A percentile compares a stretch with the other conserved stretches of the same genome.
These are phyloP conservation scores for Wickerhamomyces bisporus DNA, from an alignment of 805 yeast species.

Conservation along the genomic window DNA sequence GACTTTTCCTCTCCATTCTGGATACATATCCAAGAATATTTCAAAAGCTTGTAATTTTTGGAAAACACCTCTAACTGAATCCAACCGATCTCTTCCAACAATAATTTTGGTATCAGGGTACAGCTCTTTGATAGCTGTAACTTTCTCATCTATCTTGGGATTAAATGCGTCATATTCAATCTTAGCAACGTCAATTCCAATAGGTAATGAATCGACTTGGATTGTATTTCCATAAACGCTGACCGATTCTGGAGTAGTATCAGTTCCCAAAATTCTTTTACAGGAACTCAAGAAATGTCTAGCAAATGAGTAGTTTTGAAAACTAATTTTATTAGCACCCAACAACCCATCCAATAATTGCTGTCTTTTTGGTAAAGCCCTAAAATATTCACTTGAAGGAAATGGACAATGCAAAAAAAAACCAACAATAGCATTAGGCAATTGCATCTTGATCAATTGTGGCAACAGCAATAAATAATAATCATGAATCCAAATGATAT, in stretches of 20 bases:
- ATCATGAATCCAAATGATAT: conserved; percentile 89
- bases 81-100: conserved; percentile 91
- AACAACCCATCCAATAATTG: conserved; percentile 85
- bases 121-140: conserved; percentile 55
- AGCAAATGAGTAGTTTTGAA: conserved; percentile 81
- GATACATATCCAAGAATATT: conserved; percentile 81
- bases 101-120: conserved; percentile 70
- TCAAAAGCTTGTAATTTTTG: conserved; percentile 92
- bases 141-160: conserved; percentile 51
- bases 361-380: conserved; percentile 79
- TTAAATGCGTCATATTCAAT: conserved; percentile 56
- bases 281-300: conserved; percentile 91
- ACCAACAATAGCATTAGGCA: conserved; percentile 86
- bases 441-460: conserved; percentile 63
- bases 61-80: conserved; percentile 85
- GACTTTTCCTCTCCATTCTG: conserved; percentile 85
- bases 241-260: conserved; percentile 44
- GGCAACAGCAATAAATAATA: conserved; percentile 89
- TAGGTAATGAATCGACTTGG: conserved; percentile 71
- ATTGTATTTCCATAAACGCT: conserved; percentile 74
- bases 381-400: conserved; percentile 91
- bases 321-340: conserved; percentile 81
- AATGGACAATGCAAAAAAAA: conserved; percentile 90
- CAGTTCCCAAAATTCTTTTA: conserved; percentile 76
- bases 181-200: conserved; percentile 77